Base-by-base conservation (phyloP, 306 rosid genomes). In the Inga leiocalycina region DNA sequence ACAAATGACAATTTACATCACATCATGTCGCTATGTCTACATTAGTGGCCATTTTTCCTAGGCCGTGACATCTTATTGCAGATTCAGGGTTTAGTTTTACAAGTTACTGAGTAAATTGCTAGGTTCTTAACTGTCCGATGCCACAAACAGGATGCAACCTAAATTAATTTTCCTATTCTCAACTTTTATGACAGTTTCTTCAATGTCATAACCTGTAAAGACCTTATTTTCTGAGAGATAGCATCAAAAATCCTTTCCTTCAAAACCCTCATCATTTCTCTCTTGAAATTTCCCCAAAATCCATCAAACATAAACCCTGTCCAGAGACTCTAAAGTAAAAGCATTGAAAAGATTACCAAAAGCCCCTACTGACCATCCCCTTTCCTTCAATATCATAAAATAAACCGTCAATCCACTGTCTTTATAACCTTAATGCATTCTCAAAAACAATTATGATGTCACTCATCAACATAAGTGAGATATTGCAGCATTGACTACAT, bases 401-500 rank as follows among this genome's bases (percentile, higher is more conserved):
- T 9, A 65, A 71, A 51, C 66, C 20, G 37, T 52, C 77, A 69
- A 79, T 35, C 22, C 32, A 51, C 35, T 37, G 37, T 69, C 52
- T 56, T 24, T 59, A 24, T 22, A 32, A 48, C 37, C 48, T 41
- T 46, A 69, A 70, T 34, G 59, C 56, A 57, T 34, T 41, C 71
- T 51, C 22, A 13, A 65, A 62, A 78, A 78, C 70, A 78, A 59
- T 57, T 66, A 51, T 35, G 49, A 74, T 68, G 80, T 46, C 84
- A 32, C 72, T 10, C 48, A 46, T 41, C 24, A 64, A 79, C n/a
- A 27, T 11, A 35, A 75, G 19, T 17, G 43, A 74, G 54, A 84
- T 59, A 85, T 10, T 66, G 49, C 81, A 77, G 87, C 67, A 78
- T 77, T 66, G 81, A 82, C 62, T 84, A 92, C 97, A 84, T 88